Percentiles rank a stretch among this genome's conserved stretches.
phyloP scores from a whole-genome alignment of 768 basidiomycete species.

The Termitomyces sp. region DNA sequence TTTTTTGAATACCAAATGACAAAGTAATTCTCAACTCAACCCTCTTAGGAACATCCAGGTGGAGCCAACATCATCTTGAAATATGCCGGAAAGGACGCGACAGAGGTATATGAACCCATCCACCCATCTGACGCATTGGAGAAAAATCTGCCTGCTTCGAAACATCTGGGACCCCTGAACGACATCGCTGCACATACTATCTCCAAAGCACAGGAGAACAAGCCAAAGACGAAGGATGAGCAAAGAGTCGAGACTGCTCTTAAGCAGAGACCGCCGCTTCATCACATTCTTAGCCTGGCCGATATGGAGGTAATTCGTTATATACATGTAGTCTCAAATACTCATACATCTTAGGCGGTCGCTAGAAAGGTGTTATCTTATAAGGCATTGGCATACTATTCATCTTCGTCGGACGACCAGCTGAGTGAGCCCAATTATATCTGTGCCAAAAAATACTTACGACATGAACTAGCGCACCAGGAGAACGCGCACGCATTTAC shows the following conservation, averaged over 20 bases:
- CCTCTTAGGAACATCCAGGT: conserved; percentile 65
- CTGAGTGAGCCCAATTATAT: conserved; percentile 44
- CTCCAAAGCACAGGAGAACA: conserved; percentile 29
- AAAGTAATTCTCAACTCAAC: not conserved
- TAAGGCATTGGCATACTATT: conserved; percentile 80
- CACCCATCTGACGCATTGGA: conserved; percentile 81
- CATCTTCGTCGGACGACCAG: conserved; percentile 83
- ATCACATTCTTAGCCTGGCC: conserved; percentile 62
- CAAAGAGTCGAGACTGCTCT: conserved; percentile 58
- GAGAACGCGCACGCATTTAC: conserved; percentile 81
- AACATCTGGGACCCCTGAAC: conserved; percentile 67
- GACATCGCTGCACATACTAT: conserved; percentile 34
- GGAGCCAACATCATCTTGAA: conserved; percentile 77
- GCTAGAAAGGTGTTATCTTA: conserved; percentile 68
- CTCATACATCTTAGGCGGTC: conserved; percentile 39
- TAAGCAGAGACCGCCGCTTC: conserved; percentile 56
- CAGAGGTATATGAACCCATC: conserved; percentile 68
- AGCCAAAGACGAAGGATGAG: conserved; percentile 61
- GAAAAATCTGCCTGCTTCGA: conserved; percentile 60
- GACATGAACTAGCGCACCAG: conserved; percentile 34
- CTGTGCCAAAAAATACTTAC: conserved; percentile 11
- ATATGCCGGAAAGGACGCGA: conserved; percentile 86
- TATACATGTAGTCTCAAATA: not conserved
- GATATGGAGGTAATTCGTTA: conserved; percentile 68
- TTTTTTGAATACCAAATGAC: conserved; percentile 8